Evolutionary conservation across 2,329 filamentous ascomycete genomes (phyloP).

Genomic region (Penicillium sp.): DNA sequence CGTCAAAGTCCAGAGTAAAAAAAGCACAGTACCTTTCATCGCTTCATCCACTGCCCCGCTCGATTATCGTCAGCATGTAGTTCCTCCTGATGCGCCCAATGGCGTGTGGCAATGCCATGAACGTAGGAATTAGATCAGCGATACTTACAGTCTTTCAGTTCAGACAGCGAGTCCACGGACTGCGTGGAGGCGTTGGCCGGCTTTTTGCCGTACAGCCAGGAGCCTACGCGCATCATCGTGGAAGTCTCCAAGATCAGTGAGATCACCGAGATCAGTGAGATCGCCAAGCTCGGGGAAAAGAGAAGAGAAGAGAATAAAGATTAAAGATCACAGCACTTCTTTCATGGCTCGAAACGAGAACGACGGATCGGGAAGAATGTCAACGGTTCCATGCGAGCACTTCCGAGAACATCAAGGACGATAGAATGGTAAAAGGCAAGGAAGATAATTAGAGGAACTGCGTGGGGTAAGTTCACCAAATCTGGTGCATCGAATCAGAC

Average conservation of each 20-base stretch:
- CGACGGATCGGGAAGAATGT: constrained; percentile 27
- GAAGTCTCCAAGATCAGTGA: not conserved
- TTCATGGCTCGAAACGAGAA: constrained; percentile 9
- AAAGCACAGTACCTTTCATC: constrained; percentile 38
- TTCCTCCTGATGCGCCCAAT: not conserved
- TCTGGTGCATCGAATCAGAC: not conserved
- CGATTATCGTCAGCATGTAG: constrained; percentile 18
- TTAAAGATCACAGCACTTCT: not conserved
- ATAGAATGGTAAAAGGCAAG: not conserved
- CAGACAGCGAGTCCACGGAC: constrained; percentile 54
- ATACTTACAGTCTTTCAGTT: constrained; percentile 48
- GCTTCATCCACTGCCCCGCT: constrained; percentile 36
- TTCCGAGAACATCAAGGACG: constrained; percentile 20
- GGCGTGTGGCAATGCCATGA: not conserved
- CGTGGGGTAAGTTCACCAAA: not conserved
- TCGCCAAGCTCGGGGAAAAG: not conserved
- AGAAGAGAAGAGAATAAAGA: not conserved
- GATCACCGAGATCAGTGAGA: not conserved
- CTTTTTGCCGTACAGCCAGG: constrained; percentile 45
- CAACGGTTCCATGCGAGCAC: constrained; percentile 22
- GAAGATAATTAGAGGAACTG: not conserved
- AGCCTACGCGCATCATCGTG: constrained; percentile 40
- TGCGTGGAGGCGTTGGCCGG: constrained; percentile 45
- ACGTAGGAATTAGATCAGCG: not conserved
- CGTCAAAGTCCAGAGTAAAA: not conserved